A percentile compares a stretch with the other conserved stretches of the same genome.
phyloP scores from a whole-genome alignment of 352 stramenopile genomes.

The Phytophthora tubulina region DNA sequence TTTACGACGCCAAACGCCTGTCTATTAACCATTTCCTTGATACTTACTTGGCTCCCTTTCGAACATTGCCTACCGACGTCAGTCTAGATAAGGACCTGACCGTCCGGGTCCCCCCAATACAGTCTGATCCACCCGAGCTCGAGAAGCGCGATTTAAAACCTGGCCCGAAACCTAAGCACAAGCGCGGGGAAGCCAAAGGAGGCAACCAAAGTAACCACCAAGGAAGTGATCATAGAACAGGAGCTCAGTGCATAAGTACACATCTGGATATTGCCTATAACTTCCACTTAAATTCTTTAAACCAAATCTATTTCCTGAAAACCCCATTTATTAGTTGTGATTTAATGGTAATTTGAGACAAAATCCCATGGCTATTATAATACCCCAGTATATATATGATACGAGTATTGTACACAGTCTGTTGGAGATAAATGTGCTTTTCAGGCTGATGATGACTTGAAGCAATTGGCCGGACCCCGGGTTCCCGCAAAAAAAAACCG shows the following conservation, averaged over 20 bases:
- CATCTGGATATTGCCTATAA: neutral
- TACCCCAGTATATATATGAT: too few relatives aligned
- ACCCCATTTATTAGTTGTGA: neutral
- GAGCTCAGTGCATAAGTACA: neutral
- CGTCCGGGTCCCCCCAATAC: neutral
- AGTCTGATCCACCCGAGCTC: neutral
- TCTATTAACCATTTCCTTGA: conserved; percentile 3
- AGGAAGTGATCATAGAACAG: neutral
- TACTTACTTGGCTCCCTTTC: conserved; percentile 6
- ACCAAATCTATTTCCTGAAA: neutral
- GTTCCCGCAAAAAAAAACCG: too few relatives aligned
- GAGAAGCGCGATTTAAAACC: conserved; percentile 7
- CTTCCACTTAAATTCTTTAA: neutral
- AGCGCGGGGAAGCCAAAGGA: neutral
- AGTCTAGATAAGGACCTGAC: neutral
- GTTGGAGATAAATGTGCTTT: too few relatives aligned
- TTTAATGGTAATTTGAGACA: too few relatives aligned
- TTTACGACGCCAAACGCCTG: neutral
- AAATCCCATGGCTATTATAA: too few relatives aligned
- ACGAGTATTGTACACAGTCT: too few relatives aligned
- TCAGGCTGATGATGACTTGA: too few relatives aligned
- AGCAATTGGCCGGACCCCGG: too few relatives aligned
- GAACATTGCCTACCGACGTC: conserved; percentile 9
- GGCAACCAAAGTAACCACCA: neutral
- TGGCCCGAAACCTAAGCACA: neutral